phyloP scores from a whole-genome alignment of 768 basidiomycete species.

The Tulasnella sp. region DNA sequence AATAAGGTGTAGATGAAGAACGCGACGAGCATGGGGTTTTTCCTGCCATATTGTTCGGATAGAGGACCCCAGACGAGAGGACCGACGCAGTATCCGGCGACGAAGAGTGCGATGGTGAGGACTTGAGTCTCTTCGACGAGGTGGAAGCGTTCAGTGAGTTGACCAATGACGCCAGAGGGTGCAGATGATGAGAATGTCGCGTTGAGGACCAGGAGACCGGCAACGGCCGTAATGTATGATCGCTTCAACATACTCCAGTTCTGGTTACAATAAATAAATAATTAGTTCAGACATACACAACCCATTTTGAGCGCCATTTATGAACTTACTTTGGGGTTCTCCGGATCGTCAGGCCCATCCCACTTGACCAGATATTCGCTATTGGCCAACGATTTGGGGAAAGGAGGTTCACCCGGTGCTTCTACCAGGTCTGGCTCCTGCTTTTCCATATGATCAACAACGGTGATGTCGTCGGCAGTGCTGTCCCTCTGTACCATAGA shows the following conservation, averaged over 20 bases:
- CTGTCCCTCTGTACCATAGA: neutral
- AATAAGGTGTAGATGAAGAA: slow-evolving; percentile 26
- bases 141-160: slow-evolving; percentile 14
- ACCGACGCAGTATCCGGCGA: slow-evolving; percentile 25
- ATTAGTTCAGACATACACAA: too few species aligned
- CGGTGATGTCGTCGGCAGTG: slow-evolving; percentile 7
- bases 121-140: slow-evolving; percentile 11
- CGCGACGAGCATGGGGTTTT: slow-evolving; percentile 29
- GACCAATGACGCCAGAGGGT: slow-evolving; percentile 17
- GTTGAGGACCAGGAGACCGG: slow-evolving; percentile 17
- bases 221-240: slow-evolving; percentile 14
- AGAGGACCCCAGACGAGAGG: slow-evolving; percentile 28
- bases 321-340: slow-evolving; percentile 16
- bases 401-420: slow-evolving; percentile 8
- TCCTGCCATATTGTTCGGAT: slow-evolving; percentile 30
- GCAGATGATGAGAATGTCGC: slow-evolving; percentile 20
- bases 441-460: slow-evolving; percentile 3
- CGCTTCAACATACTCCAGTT: slow-evolving; percentile 13
- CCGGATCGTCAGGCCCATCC: slow-evolving; percentile 17
- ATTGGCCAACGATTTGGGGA: neutral
- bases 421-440: neutral
- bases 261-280: too few species aligned
- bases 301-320: neutral
- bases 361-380: slow-evolving; percentile 15
- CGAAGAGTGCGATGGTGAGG: slow-evolving; percentile 19